Conservation (phyloP, 768 basidiomycete genomes). For the Russula emetica region DNA sequence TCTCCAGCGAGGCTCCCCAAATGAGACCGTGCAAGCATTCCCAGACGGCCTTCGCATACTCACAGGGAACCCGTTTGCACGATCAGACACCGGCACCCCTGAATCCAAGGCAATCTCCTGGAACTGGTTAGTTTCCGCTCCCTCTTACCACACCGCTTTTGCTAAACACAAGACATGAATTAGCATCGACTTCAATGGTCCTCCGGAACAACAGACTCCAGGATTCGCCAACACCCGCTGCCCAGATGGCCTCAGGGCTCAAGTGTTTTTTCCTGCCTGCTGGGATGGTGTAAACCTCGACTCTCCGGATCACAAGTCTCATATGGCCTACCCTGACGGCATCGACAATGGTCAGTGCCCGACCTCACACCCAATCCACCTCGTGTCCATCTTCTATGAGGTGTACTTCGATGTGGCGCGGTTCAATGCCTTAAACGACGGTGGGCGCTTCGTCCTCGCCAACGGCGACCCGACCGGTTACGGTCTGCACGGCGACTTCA, state of each 20-base stretch:
- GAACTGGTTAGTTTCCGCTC: slow-evolving; percentile 28
- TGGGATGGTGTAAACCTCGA: slow-evolving; percentile 42
- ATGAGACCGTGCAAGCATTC: slow-evolving; percentile 19
- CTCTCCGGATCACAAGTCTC: slow-evolving; percentile 38
- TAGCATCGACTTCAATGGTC: slow-evolving; percentile 15
- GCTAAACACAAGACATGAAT: background rate
- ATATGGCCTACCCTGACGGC: slow-evolving; percentile 35
- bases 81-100: slow-evolving; percentile 28
- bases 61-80: slow-evolving; percentile 30
- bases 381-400: slow-evolving; percentile 44
- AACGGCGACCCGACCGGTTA: slow-evolving; percentile 45
- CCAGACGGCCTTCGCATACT: slow-evolving; percentile 31
- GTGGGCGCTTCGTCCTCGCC: slow-evolving; percentile 40
- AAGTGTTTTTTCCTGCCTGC: slow-evolving; percentile 36
- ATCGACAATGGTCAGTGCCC: slow-evolving; percentile 17
- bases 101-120: slow-evolving; percentile 30
- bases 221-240: slow-evolving; percentile 30
- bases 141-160: slow-evolving; percentile 11
- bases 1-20: slow-evolving; percentile 7
- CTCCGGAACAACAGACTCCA: slow-evolving; percentile 9
- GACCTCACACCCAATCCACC: slow-evolving; percentile 33
- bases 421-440: slow-evolving; percentile 32
- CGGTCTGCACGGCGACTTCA: slow-evolving; percentile 39
- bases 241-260: slow-evolving; percentile 32
- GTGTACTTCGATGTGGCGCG: slow-evolving; percentile 33